phyloP scores from a whole-genome alignment of 805 yeast genomes.

The Ogataea henricii region DNA sequence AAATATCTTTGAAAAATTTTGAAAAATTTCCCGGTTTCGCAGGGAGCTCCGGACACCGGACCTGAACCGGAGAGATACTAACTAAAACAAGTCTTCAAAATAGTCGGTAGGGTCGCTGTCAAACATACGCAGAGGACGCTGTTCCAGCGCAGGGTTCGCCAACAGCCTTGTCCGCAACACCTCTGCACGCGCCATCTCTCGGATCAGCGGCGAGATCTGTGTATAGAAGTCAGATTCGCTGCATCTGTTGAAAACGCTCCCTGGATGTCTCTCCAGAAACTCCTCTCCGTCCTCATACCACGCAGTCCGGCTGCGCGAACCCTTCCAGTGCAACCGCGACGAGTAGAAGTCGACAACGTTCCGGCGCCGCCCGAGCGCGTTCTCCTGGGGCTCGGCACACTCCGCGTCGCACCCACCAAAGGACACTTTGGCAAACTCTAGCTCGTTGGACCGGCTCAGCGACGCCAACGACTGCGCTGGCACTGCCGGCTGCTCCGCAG shows the following conservation, averaged over 20 bases:
- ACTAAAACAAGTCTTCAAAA: conserved; percentile 19
- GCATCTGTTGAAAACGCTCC: conserved; percentile 24
- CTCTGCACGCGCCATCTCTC: conserved; percentile 33
- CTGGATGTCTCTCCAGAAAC: conserved; percentile 24
- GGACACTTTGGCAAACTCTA: not conserved
- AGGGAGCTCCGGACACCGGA: conserved; percentile 6
- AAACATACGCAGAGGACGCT: conserved; percentile 8
- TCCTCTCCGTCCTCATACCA: conserved; percentile 25
- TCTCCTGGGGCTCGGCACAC: not conserved
- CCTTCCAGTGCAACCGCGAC: conserved; percentile 26
- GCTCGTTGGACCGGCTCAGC: conserved; percentile 7
- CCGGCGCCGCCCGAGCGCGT: not conserved
- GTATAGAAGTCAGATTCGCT: conserved; percentile 14
- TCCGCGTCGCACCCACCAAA: not conserved
- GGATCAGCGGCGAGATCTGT: conserved; percentile 31
- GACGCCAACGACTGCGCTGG: not conserved
- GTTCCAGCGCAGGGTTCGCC: conserved; percentile 1
- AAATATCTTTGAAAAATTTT: not conserved
- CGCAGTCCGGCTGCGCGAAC: conserved; percentile 25
- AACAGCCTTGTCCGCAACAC: conserved; percentile 9
- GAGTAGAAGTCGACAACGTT: conserved; percentile 29
- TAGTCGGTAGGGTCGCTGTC: conserved; percentile 19
- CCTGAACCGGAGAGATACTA: conserved; percentile 8
- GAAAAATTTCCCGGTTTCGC: conserved; percentile 4
- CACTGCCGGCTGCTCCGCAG: not conserved